A percentile compares a stretch with the other conserved stretches of the same genome.
phyloP scores from a whole-genome alignment of 345 rosid genomes.

The Populus euphratica region DNA sequence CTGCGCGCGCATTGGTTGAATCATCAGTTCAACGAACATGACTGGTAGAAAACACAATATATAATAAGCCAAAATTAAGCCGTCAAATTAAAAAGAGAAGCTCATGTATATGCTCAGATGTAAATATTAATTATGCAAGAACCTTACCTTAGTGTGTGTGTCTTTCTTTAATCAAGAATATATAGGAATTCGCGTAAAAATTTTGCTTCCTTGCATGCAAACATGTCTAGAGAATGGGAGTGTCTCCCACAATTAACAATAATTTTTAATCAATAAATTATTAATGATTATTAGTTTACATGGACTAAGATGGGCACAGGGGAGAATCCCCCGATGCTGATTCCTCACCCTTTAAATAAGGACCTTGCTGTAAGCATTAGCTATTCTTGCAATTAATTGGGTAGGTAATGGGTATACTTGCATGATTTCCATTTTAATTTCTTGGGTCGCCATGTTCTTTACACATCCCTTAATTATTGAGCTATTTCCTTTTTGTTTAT shows the following conservation, averaged over 20 bases:
- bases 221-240: conserved; percentile 50
- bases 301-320: conserved; percentile 11
- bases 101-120: too few species aligned
- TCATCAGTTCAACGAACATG: background rate
- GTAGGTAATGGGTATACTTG: too few species aligned
- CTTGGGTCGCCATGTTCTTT: background rate
- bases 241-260: conserved; percentile 10
- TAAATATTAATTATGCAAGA: background rate
- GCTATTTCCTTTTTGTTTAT: background rate
- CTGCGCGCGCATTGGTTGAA: background rate
- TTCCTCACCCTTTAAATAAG: conserved; percentile 17
- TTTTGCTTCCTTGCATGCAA: conserved; percentile 36
- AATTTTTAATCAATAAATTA: conserved; percentile 2
- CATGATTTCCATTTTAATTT: too few species aligned
- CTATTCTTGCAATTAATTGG: background rate
- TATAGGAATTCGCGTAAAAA: conserved; percentile 35
- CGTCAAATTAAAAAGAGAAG: background rate
- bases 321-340: conserved; percentile 10
- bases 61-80: background rate
- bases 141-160: background rate
- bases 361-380: background rate
- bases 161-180: conserved; percentile 31
- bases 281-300: background rate
- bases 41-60: background rate
- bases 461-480: background rate